A percentile compares a stretch with the other conserved stretches of the same genome.
Conservation (phyloP, 208 protist species). For the Tetramitus jugosus region DNA sequence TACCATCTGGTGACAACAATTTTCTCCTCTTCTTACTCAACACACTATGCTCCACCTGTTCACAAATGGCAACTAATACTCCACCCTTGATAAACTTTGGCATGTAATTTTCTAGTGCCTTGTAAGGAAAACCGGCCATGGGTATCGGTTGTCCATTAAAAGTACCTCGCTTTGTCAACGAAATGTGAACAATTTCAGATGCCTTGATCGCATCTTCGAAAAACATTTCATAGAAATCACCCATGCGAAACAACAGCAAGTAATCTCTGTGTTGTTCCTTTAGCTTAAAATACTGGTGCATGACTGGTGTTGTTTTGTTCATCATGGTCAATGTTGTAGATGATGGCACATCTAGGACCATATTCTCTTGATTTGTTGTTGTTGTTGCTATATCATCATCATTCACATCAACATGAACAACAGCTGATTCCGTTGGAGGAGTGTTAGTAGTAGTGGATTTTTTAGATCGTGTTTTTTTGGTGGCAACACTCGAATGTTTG, state of each 20-base stretch:
- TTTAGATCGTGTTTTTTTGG: too few relatives aligned
- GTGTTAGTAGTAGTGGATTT: too few relatives aligned
- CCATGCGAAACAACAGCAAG: slow-evolving; percentile 39
- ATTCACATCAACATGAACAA: too few relatives aligned
- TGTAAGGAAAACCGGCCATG: slow-evolving; percentile 40
- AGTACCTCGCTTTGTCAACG: slow-evolving; percentile 36
- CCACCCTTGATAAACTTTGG: slow-evolving; percentile 33
- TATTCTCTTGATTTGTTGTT: too few relatives aligned
- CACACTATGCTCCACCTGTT: slow-evolving; percentile 32
- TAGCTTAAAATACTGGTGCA: not conserved
- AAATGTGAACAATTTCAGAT: slow-evolving; percentile 34
- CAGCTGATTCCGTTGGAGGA: too few relatives aligned
- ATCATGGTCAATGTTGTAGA: too few relatives aligned
- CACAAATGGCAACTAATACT: slow-evolving; percentile 37
- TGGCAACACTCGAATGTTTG: too few relatives aligned
- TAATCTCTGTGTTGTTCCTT: slow-evolving; percentile 25
- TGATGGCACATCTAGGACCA: too few relatives aligned
- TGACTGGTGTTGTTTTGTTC: slow-evolving; percentile 14
- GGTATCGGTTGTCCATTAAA: slow-evolving; percentile 25
- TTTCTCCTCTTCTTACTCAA: slow-evolving; percentile 16
- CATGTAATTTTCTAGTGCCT: slow-evolving; percentile 33
- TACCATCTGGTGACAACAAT: slow-evolving; percentile 33
- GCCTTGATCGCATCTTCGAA: slow-evolving; percentile 38
- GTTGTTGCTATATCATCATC: too few relatives aligned
- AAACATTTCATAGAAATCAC: slow-evolving; percentile 47